phyloP scores from a whole-genome alignment of 73 alveolate genomes.

The Symbiodinium pilosum region DNA sequence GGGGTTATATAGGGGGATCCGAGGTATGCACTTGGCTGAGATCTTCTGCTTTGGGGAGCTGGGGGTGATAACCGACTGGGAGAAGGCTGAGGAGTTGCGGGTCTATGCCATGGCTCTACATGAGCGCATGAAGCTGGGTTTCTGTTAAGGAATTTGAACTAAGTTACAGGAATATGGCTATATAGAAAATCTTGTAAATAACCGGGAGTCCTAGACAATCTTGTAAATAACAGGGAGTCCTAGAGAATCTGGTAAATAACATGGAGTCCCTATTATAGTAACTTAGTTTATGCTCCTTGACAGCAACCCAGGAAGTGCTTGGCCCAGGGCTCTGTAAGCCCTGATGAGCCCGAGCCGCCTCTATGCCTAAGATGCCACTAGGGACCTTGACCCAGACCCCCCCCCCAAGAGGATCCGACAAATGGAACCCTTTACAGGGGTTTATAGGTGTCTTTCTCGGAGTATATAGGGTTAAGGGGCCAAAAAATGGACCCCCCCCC shows the following conservation, averaged over 20 bases:
- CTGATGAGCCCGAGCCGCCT: constrained; percentile 12
- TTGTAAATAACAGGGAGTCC: too few relatives aligned
- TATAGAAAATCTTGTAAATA: not conserved
- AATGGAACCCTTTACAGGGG: too few relatives aligned
- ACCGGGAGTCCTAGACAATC: too few relatives aligned
- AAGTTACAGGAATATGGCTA: not conserved
- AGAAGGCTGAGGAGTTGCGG: constrained; percentile 54
- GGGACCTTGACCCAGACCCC: too few relatives aligned
- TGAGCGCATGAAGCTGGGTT: not conserved
- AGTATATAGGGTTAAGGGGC: too few relatives aligned
- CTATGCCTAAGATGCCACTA: not conserved
- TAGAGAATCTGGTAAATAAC: too few relatives aligned
- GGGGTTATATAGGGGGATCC: too few relatives aligned
- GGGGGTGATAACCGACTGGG: constrained; percentile 1
- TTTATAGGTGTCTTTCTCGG: too few relatives aligned
- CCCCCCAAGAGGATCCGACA: too few relatives aligned
- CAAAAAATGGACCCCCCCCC: not conserved
- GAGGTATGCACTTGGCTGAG: constrained; percentile 55
- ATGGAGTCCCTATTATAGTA: too few relatives aligned
- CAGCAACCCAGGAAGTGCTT: not conserved
- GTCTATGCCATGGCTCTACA: constrained; percentile 40
- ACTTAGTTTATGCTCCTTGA: too few relatives aligned
- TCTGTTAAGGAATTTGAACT: not conserved
- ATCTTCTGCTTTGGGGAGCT: constrained; percentile 46
- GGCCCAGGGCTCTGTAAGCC: not conserved